phyloP scores from a whole-genome alignment of 2,329 filamentous ascomycete genomes.

The Fusarium buxicola region DNA sequence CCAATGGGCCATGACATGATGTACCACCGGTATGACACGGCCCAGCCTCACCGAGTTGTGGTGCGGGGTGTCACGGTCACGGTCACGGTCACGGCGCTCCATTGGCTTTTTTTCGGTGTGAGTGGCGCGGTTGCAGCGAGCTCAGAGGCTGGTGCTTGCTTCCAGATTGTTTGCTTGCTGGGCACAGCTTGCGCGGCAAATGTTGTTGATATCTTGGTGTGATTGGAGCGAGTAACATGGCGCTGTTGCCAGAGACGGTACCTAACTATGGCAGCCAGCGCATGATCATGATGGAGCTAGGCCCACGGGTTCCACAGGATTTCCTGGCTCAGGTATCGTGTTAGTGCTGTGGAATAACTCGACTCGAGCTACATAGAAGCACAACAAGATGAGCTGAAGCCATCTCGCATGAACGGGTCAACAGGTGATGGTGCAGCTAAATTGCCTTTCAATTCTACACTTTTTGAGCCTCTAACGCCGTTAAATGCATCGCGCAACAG shows the following conservation, averaged over 20 bases:
- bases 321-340: background rate
- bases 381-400: background rate
- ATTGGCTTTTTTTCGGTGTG: conserved; percentile 24
- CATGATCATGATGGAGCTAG: conserved; percentile 17
- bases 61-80: conserved; percentile 34
- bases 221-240: background rate
- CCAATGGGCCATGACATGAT: conserved; percentile 24
- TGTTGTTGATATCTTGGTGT: background rate
- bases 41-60: conserved; percentile 29
- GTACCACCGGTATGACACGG: conserved; percentile 23
- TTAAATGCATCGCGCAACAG: conserved; percentile 27
- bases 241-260: background rate
- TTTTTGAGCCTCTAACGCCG: conserved; percentile 13
- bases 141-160: background rate
- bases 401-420: background rate
- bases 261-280: conserved; percentile 1
- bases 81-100: conserved; percentile 30
- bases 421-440: background rate
- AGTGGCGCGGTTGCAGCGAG: conserved; percentile 41
- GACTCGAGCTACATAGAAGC: background rate
- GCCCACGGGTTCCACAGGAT: conserved; percentile 20
- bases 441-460: conserved; percentile 2
- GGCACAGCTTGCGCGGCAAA: conserved; percentile 7
- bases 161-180: conserved; percentile 5
- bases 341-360: conserved; percentile 11